Evolutionary conservation across 164 flowering plant genomes (phyloP), one percentile per base, ranked within the genome.

Genomic region (Taxillus chinensis): DNA sequence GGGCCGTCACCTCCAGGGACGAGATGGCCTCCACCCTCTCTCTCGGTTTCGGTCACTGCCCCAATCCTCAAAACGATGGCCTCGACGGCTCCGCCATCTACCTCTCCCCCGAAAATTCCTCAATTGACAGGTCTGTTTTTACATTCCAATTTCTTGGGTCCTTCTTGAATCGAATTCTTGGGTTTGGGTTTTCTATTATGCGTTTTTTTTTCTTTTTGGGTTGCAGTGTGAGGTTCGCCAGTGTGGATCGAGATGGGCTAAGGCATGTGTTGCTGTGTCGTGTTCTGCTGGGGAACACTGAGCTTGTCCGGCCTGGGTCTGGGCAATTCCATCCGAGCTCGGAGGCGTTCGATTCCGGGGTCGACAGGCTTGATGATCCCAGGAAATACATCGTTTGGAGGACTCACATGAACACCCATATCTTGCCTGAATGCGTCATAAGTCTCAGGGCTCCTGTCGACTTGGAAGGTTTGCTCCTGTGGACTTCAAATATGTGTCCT

Each of bases 261-360:
- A 65, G 74, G 49, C 84, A 86, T 69, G 38, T 89, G 46, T 52
- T 92, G 65, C 81, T 92, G 16, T 92, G 95, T 46, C 92, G 92
- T 0, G 90, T 92, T 41, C 66, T 89, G 42, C 39, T 92, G 73
- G 98, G 98, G 61, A 85, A 75, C 10, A 8, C 62, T 48, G 97
- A 91, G 77, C 70, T 72, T 55, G 75, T 88, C n/a, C 62, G 0
- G 8, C 70, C 78, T 37, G 85, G 91, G 39, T 82, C 91, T 5
- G 59, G 62, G 7, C 93, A 83, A 65, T 62, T 56, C 50, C 74
- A 77, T 65, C 96, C 93, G 7, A 82, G 88, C 64, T 85, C 86
- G 1, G 79, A 61, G 15, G 82, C 78, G 46, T 88, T 80, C 53
- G 93, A 88, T 77, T 82, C 91, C 0, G 95, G 96, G 3, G 88